Base-by-base conservation (phyloP, 495 filamentous ascomycete species). In the Cetradonia linearis region DNA sequence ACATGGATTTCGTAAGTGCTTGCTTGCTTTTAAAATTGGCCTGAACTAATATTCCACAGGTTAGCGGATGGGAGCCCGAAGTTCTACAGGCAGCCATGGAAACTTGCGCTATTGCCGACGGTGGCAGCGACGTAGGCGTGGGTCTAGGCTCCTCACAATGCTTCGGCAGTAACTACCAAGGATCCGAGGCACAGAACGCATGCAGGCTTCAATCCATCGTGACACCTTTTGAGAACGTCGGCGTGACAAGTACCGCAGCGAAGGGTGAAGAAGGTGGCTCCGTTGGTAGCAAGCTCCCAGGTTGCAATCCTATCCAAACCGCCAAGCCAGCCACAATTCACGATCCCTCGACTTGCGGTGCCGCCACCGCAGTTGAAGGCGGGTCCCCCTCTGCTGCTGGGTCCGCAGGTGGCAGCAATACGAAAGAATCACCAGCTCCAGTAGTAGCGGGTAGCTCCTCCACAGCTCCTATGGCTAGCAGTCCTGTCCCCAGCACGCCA, bases 1-100 rank as follows among this genome's bases (percentile, higher is more conserved):
- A 89, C 70, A 84, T 78, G 37, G 86, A 89, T 70, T 88, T 89
- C 70, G 72, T 54, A 54, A 18, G 50, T 34, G n/a, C 28, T 33
- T 30, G 20, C 42, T 23, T 46, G 16, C 2, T 5, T 30, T 10
- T 13, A 31, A 20, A 20, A 20, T 20, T 23, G 18, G 31, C 20
- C 2, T 54, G 31, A 7, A 36, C 50, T 36, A n/a, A 54, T 31
- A 10, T 23, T 31, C 20, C 9, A 33, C 31, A 54, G 50, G 6
- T 88, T 2, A 56, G 36, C 34, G 54, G 54, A 9, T 42, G 54
- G 54, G 38, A 56, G 3, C n/a, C 54, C 7, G 23, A 13, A 27
- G 38, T 30, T n/a, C 34, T 56, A 20, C 5, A 56, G 23, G 2
- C 11, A 23, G 54, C 34, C 54, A 56, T 56, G 34, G 3, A 44